phyloP scores from a whole-genome alignment of 331 rosid genomes.

The Phaseolus coccineus region DNA sequence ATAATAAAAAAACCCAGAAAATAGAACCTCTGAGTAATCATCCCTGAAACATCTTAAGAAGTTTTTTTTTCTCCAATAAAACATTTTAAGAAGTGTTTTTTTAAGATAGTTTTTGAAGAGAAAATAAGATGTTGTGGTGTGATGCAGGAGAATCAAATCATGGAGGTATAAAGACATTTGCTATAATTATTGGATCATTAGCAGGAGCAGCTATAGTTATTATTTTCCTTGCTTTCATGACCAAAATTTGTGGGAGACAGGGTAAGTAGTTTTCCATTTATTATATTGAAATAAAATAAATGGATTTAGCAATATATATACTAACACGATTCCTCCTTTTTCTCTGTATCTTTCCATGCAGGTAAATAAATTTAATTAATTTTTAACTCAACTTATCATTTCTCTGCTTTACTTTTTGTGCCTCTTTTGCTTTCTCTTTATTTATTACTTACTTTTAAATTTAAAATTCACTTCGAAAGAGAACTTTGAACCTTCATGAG shows the following conservation, averaged over 20 bases:
- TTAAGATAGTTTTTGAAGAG: neutral
- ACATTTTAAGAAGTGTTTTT: neutral
- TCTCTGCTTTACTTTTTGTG: constrained; percentile 41
- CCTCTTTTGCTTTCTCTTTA: constrained; percentile 23
- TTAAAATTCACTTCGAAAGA: constrained; percentile 37
- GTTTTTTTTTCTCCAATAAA: too few relatives aligned
- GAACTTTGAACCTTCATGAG: constrained; percentile 38
- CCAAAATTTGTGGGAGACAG: constrained; percentile 49
- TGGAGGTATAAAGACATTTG: constrained; percentile 72
- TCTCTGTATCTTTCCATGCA: constrained; percentile 41
- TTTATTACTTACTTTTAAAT: constrained; percentile 34
- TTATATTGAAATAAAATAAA: neutral
- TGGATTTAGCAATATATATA: neutral
- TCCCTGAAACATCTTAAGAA: too few relatives aligned
- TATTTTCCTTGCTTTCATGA: constrained; percentile 65
- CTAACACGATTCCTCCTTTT: constrained; percentile 23
- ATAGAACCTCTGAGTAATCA: too few relatives aligned
- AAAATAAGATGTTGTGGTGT: neutral
- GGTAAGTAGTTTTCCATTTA: constrained; percentile 46
- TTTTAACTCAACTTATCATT: constrained; percentile 13
- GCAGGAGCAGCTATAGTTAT: constrained; percentile 76
- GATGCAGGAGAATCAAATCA: constrained; percentile 55
- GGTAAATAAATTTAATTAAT: constrained; percentile 52
- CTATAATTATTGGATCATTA: constrained; percentile 69
- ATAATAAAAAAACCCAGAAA: too few relatives aligned